These are phyloP conservation scores for Litchi chinensis DNA, from an alignment of 345 rosid genomes.

Conservation along the genomic window DNA sequence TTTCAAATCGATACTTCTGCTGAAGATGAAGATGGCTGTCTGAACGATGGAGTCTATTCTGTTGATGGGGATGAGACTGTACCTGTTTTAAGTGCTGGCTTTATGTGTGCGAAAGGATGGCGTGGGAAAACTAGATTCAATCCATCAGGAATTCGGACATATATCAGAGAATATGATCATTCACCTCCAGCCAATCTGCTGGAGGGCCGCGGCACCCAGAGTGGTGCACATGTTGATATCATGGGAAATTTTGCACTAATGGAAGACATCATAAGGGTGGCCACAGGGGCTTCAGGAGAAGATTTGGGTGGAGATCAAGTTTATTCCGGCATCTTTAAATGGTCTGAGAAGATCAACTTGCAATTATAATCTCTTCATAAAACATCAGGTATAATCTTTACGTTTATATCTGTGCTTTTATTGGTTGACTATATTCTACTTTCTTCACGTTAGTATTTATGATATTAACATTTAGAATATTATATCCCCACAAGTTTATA, in stretches of 20 bases:
- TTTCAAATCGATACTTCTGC: conserved; percentile 85
- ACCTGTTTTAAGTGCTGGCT: conserved; percentile 86
- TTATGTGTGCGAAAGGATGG: conserved; percentile 96
- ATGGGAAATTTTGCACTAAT: conserved; percentile 97
- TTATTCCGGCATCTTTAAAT: conserved; percentile 73
- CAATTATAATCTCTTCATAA: conserved; percentile 34
- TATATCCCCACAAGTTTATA: too few relatives aligned
- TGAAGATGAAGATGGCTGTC: conserved; percentile 59
- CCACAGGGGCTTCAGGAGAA: conserved; percentile 81
- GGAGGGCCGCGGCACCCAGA: conserved; percentile 91
- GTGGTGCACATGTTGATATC: conserved; percentile 91
- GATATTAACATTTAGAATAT: too few relatives aligned
- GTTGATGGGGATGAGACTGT: conserved; percentile 96
- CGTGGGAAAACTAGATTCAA: conserved; percentile 92
- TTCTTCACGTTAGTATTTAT: too few relatives aligned
- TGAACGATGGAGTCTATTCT: conserved; percentile 79
- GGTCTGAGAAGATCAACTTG: conserved; percentile 80
- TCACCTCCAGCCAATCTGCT: conserved; percentile 83
- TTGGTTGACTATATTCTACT: too few relatives aligned
- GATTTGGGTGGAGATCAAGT: conserved; percentile 87
- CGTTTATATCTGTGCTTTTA: too few relatives aligned
- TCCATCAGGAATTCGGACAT: conserved; percentile 79
- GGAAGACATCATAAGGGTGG: conserved; percentile 83
- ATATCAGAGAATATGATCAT: conserved; percentile 77
- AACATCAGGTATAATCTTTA: too few relatives aligned